A percentile compares a stretch with the other conserved stretches of the same genome.
Conservation (phyloP, 257 asterid genomes). For the Pogostemon cablin region DNA sequence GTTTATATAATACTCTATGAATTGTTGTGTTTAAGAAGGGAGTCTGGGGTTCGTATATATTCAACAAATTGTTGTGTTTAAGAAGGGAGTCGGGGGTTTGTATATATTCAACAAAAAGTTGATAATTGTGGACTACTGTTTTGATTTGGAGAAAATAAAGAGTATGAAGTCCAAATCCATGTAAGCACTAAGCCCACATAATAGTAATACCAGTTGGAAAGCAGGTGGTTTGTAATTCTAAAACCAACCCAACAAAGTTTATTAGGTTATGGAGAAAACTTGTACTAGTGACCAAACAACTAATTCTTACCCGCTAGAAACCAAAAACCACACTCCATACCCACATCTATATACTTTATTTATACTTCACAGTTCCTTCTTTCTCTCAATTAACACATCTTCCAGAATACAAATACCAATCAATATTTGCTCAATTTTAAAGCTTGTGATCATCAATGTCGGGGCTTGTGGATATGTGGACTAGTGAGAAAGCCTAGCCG, state of each 20-base stretch:
- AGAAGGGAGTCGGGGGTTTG: too few relatives aligned
- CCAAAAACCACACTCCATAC: not conserved
- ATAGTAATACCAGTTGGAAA: constrained; percentile 23
- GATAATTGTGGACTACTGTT: too few relatives aligned
- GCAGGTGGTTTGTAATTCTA: constrained; percentile 12
- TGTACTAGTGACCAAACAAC: not conserved
- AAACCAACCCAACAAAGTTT: not conserved
- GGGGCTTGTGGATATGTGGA: constrained; percentile 59
- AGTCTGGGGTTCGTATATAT: too few relatives aligned
- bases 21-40: too few relatives aligned
- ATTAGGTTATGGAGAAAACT: constrained; percentile 8
- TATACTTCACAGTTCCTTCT: not conserved
- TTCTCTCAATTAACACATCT: not conserved
- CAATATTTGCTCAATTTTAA: not conserved
- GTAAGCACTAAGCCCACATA: not conserved
- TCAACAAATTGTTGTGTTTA: too few relatives aligned
- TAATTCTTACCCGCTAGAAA: constrained; percentile 5
- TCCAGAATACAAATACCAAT: not conserved
- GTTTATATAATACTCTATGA: too few relatives aligned
- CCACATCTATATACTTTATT: not conserved
- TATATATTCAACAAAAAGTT: too few relatives aligned
- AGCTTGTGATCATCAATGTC: constrained; percentile 37
- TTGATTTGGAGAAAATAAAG: too few relatives aligned
- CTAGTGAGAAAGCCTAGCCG: constrained; percentile 45
- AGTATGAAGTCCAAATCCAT: not conserved